Conservation (phyloP, 108 stramenopile genomes). For the Mayamaea pseudoterrestris region DNA sequence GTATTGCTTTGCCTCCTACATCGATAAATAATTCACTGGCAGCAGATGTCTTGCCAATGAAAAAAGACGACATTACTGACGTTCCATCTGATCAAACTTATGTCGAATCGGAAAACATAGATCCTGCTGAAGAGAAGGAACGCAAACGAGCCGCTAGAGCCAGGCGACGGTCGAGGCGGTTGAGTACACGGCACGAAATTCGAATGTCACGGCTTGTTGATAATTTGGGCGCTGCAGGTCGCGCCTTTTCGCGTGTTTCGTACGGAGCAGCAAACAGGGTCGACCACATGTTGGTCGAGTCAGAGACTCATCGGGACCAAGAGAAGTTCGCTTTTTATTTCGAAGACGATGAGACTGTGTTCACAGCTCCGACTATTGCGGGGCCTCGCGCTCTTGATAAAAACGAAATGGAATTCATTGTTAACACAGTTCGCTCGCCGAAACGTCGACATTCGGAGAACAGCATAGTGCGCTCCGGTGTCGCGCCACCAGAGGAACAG, state of each 20-base stretch:
- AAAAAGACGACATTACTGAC: neutral
- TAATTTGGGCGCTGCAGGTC: conserved; percentile 14
- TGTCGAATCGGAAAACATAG: conserved; percentile 8
- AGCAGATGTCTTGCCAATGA: neutral
- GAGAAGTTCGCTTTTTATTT: conserved; percentile 19
- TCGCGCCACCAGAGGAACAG: neutral
- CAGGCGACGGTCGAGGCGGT: conserved; percentile 11
- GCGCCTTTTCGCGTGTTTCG: conserved; percentile 51
- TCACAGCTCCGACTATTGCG: conserved; percentile 30
- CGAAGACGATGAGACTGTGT: conserved; percentile 80
- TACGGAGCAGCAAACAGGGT: conserved; percentile 74
- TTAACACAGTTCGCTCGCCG: neutral
- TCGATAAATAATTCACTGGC: conserved; percentile 2
- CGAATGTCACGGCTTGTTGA: conserved; percentile 23
- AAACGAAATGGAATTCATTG: neutral
- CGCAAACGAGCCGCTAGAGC: conserved; percentile 7
- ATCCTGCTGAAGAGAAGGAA: conserved; percentile 19
- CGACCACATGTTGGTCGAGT: conserved; percentile 60
- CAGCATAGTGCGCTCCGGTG: neutral
- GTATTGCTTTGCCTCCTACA: conserved; percentile 6
- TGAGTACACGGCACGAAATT: conserved; percentile 12
- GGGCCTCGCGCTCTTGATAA: neutral
- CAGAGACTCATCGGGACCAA: conserved; percentile 23
- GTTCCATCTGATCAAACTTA: neutral
- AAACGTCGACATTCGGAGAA: neutral